Conservation (phyloP, 2,329 filamentous ascomycete species). For the Exophiala bonariae region DNA sequence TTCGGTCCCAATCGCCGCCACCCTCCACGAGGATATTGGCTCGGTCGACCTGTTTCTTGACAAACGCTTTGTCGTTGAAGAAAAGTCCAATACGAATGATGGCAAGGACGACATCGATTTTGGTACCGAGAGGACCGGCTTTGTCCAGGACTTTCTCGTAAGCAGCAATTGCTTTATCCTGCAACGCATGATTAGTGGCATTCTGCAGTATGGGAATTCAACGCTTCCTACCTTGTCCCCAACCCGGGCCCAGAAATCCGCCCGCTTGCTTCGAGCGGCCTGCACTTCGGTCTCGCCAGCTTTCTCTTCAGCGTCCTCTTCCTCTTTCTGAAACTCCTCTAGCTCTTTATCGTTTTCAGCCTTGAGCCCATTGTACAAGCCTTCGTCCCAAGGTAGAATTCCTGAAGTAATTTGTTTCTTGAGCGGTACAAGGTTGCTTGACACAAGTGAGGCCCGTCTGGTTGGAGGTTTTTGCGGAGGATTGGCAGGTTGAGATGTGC, state of each 20-base stretch:
- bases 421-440: conserved; percentile 69
- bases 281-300: conserved; percentile 95
- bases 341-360: conserved; percentile 77
- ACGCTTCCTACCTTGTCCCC: conserved; percentile 78
- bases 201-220: neutral
- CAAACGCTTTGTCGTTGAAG: conserved; percentile 87
- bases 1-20: conserved; percentile 96
- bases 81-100: conserved; percentile 95
- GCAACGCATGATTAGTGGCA: conserved; percentile 10
- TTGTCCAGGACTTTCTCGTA: conserved; percentile 96
- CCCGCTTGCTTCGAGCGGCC: conserved; percentile 87
- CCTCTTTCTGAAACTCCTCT: conserved; percentile 75
- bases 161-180: conserved; percentile 92
- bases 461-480: conserved; percentile 36
- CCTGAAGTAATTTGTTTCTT: conserved; percentile 65
- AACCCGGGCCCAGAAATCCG: conserved; percentile 93
- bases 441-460: conserved; percentile 65
- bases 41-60: conserved; percentile 91
- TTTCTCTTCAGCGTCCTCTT: conserved; percentile 92
- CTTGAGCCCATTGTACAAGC: conserved; percentile 74
- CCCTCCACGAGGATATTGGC: conserved; percentile 88
- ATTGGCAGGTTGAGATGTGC: conserved; percentile 51
- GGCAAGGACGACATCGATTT: conserved; percentile 94
- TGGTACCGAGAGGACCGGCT: conserved; percentile 92
- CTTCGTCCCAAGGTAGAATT: conserved; percentile 86